Evolutionary conservation across 2,329 filamentous ascomycete genomes (phyloP).

Genomic region (Pseudogymnoascus pannorum): DNA sequence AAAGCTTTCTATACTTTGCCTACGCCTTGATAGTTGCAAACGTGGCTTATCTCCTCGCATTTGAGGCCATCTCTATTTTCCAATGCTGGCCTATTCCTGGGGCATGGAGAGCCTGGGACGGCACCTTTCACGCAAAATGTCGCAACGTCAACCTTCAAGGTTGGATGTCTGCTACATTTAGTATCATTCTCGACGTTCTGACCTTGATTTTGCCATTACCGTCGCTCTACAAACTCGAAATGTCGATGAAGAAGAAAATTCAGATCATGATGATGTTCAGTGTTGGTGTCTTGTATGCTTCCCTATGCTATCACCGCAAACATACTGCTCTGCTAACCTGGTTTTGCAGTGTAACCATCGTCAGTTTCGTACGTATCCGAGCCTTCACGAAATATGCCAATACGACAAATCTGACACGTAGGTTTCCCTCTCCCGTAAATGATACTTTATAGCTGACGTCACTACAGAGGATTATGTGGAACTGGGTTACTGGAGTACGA

Average conservation of each 20-base stretch:
- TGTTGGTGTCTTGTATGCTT: conserved; percentile 35
- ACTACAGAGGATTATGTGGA: conserved; percentile 17
- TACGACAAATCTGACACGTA: conserved; percentile 20
- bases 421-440: background rate
- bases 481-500: conserved; percentile 18
- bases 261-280: conserved; percentile 45
- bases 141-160: conserved; percentile 41
- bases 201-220: conserved; percentile 45
- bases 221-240: conserved; percentile 35
- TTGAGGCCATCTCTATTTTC: conserved; percentile 35
- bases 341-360: conserved; percentile 20
- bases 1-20: background rate
- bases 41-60: conserved; percentile 25
- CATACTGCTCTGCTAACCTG: background rate
- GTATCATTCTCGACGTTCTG: conserved; percentile 45
- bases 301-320: background rate
- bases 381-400: conserved; percentile 20
- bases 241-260: conserved; percentile 42
- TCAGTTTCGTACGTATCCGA: conserved; percentile 22
- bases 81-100: conserved; percentile 44
- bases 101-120: conserved; percentile 48
- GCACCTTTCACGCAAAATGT: conserved; percentile 40
- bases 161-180: conserved; percentile 46
- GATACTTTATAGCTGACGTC: background rate
- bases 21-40: conserved; percentile 16